phyloP scores from a whole-genome alignment of 1,284 basidiomycete species.

The Xerocomus minutiporus region DNA sequence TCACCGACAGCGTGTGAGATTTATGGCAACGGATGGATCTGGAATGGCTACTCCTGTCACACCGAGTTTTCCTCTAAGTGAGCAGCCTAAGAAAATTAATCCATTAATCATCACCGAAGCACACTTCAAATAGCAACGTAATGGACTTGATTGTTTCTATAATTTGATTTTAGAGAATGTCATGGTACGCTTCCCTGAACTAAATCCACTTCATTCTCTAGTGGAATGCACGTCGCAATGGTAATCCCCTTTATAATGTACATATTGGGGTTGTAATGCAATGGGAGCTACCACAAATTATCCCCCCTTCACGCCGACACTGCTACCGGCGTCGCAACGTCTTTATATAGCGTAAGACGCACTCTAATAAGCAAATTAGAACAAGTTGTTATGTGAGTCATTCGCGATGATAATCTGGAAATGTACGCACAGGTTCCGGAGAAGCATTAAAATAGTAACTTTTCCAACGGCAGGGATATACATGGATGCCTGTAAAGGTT shows the following conservation, averaged over 20 bases:
- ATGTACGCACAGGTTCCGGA: conserved; percentile 78
- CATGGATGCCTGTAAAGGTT: conserved; percentile 66
- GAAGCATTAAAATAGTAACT: conserved; percentile 94
- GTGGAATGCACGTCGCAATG: conserved; percentile 19
- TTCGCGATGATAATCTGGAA: not conserved
- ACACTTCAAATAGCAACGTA: conserved; percentile 31
- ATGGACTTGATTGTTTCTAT: conserved; percentile 10
- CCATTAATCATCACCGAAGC: conserved; percentile 34
- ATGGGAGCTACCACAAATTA: conserved; percentile 15
- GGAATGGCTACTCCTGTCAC: conserved; percentile 63
- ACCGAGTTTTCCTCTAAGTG: conserved; percentile 43
- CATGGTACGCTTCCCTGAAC: conserved; percentile 11
- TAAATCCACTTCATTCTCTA: conserved; percentile 13
- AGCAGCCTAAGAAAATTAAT: conserved; percentile 19
- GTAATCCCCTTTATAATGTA: conserved; percentile 33
- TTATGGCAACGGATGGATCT: conserved; percentile 58
- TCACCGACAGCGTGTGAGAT: conserved; percentile 74
- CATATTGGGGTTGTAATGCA: conserved; percentile 32
- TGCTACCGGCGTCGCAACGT: conserved; percentile 27
- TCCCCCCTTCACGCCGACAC: conserved; percentile 13
- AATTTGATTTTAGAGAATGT: conserved; percentile 18
- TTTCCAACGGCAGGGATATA: conserved; percentile 95
- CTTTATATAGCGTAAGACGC: conserved; percentile 68
- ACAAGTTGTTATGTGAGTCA: conserved; percentile 5
- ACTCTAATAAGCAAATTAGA: conserved; percentile 41